Evolutionary conservation across 192 early-diverging fungal species (phyloP).

Genomic region (Borealophlyctis nickersoniae): DNA sequence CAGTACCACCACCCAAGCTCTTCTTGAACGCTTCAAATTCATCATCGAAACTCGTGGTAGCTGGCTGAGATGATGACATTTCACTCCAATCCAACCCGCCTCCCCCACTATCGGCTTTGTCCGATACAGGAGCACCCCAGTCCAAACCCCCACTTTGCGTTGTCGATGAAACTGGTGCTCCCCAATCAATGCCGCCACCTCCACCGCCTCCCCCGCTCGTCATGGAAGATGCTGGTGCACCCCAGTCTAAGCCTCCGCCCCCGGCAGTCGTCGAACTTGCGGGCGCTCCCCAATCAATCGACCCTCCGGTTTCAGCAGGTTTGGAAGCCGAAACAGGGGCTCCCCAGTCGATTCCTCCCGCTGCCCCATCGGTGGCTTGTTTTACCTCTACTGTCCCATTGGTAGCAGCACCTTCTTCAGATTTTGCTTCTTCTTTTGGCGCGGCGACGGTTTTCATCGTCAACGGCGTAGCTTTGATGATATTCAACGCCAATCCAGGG

Average conservation of each 20-base stretch:
- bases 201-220: background rate
- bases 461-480: slow-evolving; percentile 44
- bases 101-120: background rate
- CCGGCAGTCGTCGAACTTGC: slow-evolving; percentile 11
- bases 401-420: slow-evolving; percentile 10
- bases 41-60: slow-evolving; percentile 23
- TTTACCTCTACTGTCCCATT: background rate
- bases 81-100: slow-evolving; percentile 49
- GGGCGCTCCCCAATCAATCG: slow-evolving; percentile 41
- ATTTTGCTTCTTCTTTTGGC: background rate
- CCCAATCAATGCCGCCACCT: slow-evolving; percentile 36
- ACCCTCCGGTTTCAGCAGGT: too few species aligned
- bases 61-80: slow-evolving; percentile 2
- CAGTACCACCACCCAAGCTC: slow-evolving; percentile 22
- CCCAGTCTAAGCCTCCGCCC: slow-evolving; percentile 20
- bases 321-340: slow-evolving; percentile 1
- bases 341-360: slow-evolving; percentile 16
- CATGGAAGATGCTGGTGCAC: slow-evolving; percentile 16
- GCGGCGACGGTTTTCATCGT: background rate
- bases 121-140: slow-evolving; percentile 39
- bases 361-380: slow-evolving; percentile 3
- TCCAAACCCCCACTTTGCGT: slow-evolving; percentile 30
- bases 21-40: slow-evolving; percentile 51
- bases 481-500: slow-evolving; percentile 71
- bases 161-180: slow-evolving; percentile 24